These are phyloP conservation scores for Hypocreales sp. DNA, from an alignment of 2,329 filamentous ascomycete genomes.

Conservation along the genomic window DNA sequence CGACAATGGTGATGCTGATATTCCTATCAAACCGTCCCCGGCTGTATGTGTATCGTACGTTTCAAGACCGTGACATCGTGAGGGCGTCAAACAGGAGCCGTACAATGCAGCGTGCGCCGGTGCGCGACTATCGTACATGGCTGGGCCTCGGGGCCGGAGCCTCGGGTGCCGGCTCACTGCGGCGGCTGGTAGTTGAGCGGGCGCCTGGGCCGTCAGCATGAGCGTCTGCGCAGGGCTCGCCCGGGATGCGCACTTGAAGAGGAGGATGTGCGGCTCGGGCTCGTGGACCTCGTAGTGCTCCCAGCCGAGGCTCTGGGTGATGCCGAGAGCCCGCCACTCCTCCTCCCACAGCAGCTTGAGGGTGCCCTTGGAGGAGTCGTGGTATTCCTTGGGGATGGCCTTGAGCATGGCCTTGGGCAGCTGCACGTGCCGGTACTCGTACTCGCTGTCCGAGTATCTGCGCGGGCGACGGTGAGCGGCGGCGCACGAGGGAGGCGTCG, in stretches of 20 bases:
- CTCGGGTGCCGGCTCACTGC: constrained; percentile 20
- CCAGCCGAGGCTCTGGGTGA: constrained; percentile 98
- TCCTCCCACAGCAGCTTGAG: constrained; percentile 96
- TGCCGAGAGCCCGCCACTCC: constrained; percentile 92
- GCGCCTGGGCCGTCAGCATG: constrained; percentile 34
- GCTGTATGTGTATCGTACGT: constrained; percentile 5
- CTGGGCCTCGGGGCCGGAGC: constrained; percentile 3
- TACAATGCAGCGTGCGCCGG: constrained; percentile 5
- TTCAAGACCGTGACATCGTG: constrained; percentile 8
- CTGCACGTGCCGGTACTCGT: constrained; percentile 95
- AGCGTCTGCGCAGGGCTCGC: neutral
- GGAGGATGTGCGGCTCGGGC: constrained; percentile 91
- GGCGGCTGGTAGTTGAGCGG: constrained; percentile 75
- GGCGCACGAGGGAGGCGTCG: neutral
- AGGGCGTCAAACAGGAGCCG: constrained; percentile 7
- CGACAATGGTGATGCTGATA: too few species aligned
- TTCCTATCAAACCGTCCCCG: constrained; percentile 2
- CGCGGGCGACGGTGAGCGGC: neutral
- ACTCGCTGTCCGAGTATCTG: constrained; percentile 87
- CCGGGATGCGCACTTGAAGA: constrained; percentile 64
- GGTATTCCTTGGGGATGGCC: constrained; percentile 87
- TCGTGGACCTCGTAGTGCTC: constrained; percentile 99
- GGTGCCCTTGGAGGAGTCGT: constrained; percentile 76
- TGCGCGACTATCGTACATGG: constrained; percentile 9
- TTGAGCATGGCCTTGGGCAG: constrained; percentile 98